Evolutionary conservation across 78 protist genomes (phyloP).

Genomic region (Polysphondylium violaceum): DNA sequence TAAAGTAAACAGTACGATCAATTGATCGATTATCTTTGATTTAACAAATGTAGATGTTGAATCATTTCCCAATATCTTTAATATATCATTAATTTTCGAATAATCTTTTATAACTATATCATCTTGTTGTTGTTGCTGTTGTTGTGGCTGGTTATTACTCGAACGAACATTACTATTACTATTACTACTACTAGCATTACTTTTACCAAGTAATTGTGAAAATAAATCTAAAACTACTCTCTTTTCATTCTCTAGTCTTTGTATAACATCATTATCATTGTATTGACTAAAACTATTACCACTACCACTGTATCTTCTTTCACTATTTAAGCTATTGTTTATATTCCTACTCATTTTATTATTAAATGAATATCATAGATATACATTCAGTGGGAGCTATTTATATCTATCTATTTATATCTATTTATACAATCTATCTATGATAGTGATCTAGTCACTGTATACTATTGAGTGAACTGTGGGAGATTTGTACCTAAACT

Average conservation of each 20-base stretch:
- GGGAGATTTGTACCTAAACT: no score
- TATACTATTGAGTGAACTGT: no score
- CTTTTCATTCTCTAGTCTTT: slow-evolving; percentile 2
- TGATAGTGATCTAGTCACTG: no score
- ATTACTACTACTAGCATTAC: neutral
- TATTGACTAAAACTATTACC: neutral
- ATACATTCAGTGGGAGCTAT: no score
- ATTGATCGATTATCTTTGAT: slow-evolving; percentile 9
- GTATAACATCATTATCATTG: slow-evolving; percentile 1
- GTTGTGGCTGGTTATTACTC: neutral
- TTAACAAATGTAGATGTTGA: slow-evolving; percentile 1
- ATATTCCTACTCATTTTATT: no score
- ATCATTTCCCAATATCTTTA: slow-evolving; percentile 1
- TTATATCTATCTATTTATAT: no score
- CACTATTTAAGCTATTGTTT: neutral
- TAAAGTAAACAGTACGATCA: neutral
- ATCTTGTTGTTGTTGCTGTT: neutral
- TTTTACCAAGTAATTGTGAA: slow-evolving; percentile 3
- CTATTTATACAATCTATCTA: no score
- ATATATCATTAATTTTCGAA: slow-evolving; percentile 4
- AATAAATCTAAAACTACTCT: neutral
- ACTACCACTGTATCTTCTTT: neutral
- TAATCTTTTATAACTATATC: slow-evolving; percentile 2
- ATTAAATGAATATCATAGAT: no score
- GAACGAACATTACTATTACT: neutral